These are phyloP conservation scores for Amanita jacksonii DNA, from an alignment of 768 basidiomycete species.

Conservation along the genomic window DNA sequence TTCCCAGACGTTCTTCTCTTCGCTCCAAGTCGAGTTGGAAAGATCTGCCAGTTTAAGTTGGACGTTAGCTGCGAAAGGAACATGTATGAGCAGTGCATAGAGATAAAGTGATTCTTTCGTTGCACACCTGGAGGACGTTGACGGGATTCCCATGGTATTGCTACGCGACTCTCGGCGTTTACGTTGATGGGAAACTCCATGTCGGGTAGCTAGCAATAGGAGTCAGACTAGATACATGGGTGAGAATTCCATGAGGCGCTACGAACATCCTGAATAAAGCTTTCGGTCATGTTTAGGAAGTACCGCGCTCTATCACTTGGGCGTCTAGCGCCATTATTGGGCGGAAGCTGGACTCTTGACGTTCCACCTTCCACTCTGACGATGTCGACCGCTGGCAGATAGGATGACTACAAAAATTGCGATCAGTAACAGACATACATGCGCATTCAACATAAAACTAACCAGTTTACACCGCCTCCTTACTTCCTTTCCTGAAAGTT, in stretches of 20 bases:
- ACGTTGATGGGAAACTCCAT: slow-evolving; percentile 94
- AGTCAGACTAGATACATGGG: too few species aligned
- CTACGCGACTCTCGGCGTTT: slow-evolving; percentile 86
- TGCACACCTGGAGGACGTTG: slow-evolving; percentile 32
- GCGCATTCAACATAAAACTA: neutral
- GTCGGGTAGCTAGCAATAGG: slow-evolving; percentile 60
- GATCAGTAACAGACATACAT: neutral
- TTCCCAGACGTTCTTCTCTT: slow-evolving; percentile 85
- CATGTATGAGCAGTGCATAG: slow-evolving; percentile 15
- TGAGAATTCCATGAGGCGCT: too few species aligned
- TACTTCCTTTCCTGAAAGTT: slow-evolving; percentile 61
- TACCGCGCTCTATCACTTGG: too few species aligned
- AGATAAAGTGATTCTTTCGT: neutral
- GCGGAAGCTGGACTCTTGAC: too few species aligned
- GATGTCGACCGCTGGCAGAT: slow-evolving; percentile 76
- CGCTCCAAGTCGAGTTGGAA: slow-evolving; percentile 80
- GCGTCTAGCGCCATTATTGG: too few species aligned
- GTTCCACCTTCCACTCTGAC: too few species aligned
- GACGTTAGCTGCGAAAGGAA: slow-evolving; percentile 33
- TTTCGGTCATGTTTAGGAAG: too few species aligned
- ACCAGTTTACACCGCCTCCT: slow-evolving; percentile 55
- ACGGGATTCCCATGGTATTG: slow-evolving; percentile 86
- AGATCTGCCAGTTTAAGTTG: slow-evolving; percentile 46
- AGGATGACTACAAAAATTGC: slow-evolving; percentile 42
- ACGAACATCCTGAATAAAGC: too few species aligned